These are phyloP conservation scores for Strobilomyces dryophilus DNA, from an alignment of 768 basidiomycete genomes.

Conservation along the genomic window DNA sequence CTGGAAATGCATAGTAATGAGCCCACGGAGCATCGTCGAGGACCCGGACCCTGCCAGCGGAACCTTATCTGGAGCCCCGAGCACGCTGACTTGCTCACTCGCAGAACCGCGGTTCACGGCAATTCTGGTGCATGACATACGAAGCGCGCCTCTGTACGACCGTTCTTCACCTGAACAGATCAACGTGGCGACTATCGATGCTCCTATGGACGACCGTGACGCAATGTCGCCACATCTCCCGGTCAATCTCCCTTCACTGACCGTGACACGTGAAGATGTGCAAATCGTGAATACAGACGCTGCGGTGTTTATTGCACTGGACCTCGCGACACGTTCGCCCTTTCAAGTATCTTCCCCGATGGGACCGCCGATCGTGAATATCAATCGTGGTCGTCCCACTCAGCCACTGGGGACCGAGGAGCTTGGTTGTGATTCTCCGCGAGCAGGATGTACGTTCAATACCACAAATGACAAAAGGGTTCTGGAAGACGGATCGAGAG, in stretches of 20 bases:
- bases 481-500: background rate
- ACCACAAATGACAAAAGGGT: background rate
- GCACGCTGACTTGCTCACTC: background rate
- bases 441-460: background rate
- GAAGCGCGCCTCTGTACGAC: too few relatives aligned
- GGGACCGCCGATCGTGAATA: conserved; percentile 7
- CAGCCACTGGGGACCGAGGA: background rate
- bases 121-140: too few relatives aligned
- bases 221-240: background rate
- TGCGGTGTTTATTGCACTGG: background rate
- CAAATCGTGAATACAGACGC: background rate
- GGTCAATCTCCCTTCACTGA: conserved; percentile 13
- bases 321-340: conserved; percentile 13
- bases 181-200: background rate
- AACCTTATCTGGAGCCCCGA: background rate
- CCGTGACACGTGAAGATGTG: background rate
- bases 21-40: background rate
- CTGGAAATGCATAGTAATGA: background rate
- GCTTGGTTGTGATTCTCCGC: background rate
- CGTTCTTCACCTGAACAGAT: background rate
- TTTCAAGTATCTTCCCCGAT: background rate
- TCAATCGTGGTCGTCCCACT: background rate
- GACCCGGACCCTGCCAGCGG: too few relatives aligned
- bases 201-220: background rate
- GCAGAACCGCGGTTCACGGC: too few relatives aligned